Evolutionary conservation across 495 filamentous ascomycete genomes (phyloP).

Genomic region (Aspergillus incahuasiensis): DNA sequence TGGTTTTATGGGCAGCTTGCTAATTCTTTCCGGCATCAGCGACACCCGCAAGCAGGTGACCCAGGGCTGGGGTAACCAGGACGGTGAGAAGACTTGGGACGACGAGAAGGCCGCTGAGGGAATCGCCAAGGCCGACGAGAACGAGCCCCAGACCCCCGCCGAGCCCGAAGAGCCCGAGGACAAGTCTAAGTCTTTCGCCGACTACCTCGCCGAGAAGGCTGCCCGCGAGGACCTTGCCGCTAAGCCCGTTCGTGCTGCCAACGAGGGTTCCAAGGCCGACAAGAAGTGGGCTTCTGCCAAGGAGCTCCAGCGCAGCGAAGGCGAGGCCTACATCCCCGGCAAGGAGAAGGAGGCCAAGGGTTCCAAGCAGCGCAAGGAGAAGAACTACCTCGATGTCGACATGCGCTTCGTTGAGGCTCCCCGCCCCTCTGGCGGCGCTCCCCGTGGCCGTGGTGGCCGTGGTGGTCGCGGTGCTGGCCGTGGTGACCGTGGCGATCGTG

Average conservation of each 20-base stretch:
- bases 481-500: conserved; percentile 27
- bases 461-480: conserved; percentile 45
- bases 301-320: conserved; percentile 65
- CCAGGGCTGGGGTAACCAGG: conserved; percentile 82
- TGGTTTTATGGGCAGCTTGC: neutral
- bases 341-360: conserved; percentile 76
- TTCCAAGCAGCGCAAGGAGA: conserved; percentile 86
- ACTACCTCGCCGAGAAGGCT: conserved; percentile 83
- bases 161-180: conserved; percentile 66
- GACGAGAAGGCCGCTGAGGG: conserved; percentile 85
- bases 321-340: conserved; percentile 70
- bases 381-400: conserved; percentile 84
- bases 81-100: conserved; percentile 73
- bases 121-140: conserved; percentile 78
- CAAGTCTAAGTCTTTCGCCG: conserved; percentile 79
- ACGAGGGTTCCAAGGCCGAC: conserved; percentile 77
- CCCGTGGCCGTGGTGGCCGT: conserved; percentile 49
- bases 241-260: conserved; percentile 74
- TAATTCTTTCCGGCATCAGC: conserved; percentile 32
- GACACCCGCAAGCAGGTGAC: conserved; percentile 90
- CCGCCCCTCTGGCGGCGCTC: conserved; percentile 47
- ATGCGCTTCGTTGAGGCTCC: conserved; percentile 63
- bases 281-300: conserved; percentile 92
- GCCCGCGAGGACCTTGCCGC: conserved; percentile 72
- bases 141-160: conserved; percentile 49